These are phyloP conservation scores for Citrus medica DNA, from an alignment of 345 rosid species.

Conservation along the genomic window DNA sequence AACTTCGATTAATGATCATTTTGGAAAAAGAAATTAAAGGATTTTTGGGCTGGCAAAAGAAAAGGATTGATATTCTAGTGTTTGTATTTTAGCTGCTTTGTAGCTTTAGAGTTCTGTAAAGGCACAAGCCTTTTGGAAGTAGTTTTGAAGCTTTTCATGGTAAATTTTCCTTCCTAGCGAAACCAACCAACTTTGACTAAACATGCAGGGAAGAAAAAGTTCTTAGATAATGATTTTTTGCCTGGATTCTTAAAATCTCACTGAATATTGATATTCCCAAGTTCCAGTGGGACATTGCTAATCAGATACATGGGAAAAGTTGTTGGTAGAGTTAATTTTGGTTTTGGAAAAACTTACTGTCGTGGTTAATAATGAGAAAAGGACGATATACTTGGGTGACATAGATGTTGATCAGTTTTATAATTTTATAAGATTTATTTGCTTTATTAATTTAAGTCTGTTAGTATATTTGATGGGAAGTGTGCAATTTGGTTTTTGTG, in stretches of 20 bases:
- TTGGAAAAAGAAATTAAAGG: background rate
- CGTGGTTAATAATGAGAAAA: too few species aligned
- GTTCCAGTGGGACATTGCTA: background rate
- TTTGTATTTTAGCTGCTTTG: background rate
- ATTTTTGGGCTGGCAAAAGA: background rate
- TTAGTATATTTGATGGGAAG: background rate
- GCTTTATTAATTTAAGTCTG: background rate
- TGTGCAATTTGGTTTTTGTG: slow-evolving; percentile 18
- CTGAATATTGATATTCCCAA: background rate
- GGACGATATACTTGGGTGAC: background rate
- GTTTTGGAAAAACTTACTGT: background rate
- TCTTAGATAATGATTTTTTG: too few species aligned
- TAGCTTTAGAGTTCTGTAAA: background rate
- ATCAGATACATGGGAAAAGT: background rate
- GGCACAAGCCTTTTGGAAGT: background rate
- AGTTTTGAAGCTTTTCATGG: background rate
- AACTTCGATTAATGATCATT: background rate
- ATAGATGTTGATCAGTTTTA: background rate
- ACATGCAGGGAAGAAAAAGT: background rate
- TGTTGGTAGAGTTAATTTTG: background rate
- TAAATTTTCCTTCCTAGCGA: background rate
- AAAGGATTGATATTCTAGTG: background rate
- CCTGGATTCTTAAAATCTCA: background rate
- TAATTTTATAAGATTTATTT: background rate
- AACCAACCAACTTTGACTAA: background rate